These are phyloP conservation scores for Kockovaella imperatae DNA, from an alignment of 768 basidiomycete genomes.

Conservation along the genomic window DNA sequence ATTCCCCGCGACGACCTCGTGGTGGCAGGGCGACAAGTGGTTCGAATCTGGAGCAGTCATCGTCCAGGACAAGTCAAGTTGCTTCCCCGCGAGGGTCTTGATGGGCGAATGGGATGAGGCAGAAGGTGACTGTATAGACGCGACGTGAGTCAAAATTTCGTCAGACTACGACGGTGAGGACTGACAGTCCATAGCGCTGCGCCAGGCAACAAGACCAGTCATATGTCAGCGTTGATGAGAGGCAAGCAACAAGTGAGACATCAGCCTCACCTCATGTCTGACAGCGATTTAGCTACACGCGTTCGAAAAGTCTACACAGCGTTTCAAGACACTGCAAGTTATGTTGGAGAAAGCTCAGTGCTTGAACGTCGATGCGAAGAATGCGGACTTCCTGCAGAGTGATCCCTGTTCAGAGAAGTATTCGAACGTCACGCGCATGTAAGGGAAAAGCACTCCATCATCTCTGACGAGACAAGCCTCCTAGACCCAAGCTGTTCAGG, in stretches of 20 bases:
- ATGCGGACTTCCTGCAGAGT: constrained; percentile 75
- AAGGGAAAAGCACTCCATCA: constrained; percentile 35
- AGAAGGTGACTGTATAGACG: constrained; percentile 61
- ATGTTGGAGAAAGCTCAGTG: constrained; percentile 85
- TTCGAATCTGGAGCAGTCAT: constrained; percentile 77
- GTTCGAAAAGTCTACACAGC: constrained; percentile 75
- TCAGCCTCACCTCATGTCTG: not conserved
- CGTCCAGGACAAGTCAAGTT: constrained; percentile 95
- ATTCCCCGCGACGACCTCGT: constrained; percentile 61
- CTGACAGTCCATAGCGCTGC: constrained; percentile 52
- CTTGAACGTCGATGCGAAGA: constrained; percentile 64
- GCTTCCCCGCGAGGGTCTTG: constrained; percentile 86
- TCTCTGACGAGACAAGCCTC: constrained; percentile 51
- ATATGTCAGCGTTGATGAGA: constrained; percentile 78
- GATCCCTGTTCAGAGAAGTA: constrained; percentile 62
- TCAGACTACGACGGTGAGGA: not conserved
- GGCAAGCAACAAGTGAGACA: constrained; percentile 65
- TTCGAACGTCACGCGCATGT: constrained; percentile 76
- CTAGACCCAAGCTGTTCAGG: constrained; percentile 96
- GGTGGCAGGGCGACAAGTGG: constrained; percentile 42
- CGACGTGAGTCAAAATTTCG: constrained; percentile 50
- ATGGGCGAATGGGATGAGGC: constrained; percentile 49
- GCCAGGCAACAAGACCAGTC: constrained; percentile 96
- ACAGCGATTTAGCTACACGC: constrained; percentile 64
- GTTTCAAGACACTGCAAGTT: constrained; percentile 70